phyloP scores from a whole-genome alignment of 768 basidiomycete species.

The Cubamyces lactineus region DNA sequence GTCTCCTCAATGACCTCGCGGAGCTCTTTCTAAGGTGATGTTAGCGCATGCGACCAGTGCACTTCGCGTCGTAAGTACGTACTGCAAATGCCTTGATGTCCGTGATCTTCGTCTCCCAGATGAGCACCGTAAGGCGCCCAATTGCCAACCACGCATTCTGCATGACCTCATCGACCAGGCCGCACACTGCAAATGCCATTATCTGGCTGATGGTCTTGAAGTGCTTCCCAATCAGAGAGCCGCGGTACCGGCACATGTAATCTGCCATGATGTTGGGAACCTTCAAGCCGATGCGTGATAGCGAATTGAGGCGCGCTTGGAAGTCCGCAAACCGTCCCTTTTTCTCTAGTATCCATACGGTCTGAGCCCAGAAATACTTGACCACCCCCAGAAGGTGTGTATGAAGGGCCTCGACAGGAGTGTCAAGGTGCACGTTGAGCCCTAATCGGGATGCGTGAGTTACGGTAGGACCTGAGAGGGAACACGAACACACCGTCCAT shows the following conservation, averaged over 20 bases:
- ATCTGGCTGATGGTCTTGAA: constrained; percentile 33
- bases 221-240: constrained; percentile 37
- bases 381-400: constrained; percentile 39
- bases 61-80: too few relatives aligned
- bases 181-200: constrained; percentile 22
- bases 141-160: constrained; percentile 29
- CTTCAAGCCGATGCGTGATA: constrained; percentile 32
- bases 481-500: too few relatives aligned
- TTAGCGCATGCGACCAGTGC: too few relatives aligned
- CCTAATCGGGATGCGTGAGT: too few relatives aligned
- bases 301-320: constrained; percentile 31
- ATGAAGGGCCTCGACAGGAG: constrained; percentile 39
- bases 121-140: constrained; percentile 24
- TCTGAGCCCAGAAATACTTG: constrained; percentile 41
- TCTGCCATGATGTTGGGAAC: constrained; percentile 31
- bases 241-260: constrained; percentile 39
- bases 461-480: too few relatives aligned
- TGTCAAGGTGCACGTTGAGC: constrained; percentile 38
- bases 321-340: constrained; percentile 26
- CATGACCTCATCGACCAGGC: constrained; percentile 19
- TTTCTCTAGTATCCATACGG: constrained; percentile 30
- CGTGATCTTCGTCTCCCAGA: constrained; percentile 31
- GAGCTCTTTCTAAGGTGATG: constrained; percentile 24
- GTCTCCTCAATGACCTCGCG: constrained; percentile 26
- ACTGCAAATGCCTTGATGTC: constrained; percentile 13